Evolutionary conservation across 495 filamentous ascomycete species (phyloP), one percentile per base, ranked within the genome.

Genomic region (Podospora bellae-mahoneyi): DNA sequence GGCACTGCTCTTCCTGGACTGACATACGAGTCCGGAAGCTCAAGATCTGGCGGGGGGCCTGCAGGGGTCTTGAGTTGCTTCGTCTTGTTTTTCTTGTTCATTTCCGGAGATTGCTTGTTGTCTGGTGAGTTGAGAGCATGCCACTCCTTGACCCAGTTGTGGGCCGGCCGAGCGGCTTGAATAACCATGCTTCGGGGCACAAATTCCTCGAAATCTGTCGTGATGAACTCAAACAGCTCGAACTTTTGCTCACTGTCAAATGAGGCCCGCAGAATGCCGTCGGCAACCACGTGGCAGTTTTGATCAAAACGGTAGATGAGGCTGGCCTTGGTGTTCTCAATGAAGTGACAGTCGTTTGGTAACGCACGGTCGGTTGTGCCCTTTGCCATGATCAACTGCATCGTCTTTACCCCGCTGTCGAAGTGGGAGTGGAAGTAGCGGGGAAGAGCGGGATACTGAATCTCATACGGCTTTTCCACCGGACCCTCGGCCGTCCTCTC

Each of bases 381-480:
- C 67, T 81, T 84, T 65, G 88, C 86, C 62, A 93, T 80, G 19
- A 91, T 83, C 81, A 96, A 85, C 74, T 95, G 92, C 62, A 97
- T 91, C 23, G 85, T 88, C 60, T 84, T 85, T 53, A 96, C 87
- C 5, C 92, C 92, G 65, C 90, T 94, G n/a, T 89, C 88, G 71
- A 91, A 96, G 69, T 94, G 90, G 0, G 89, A 92, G 62, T 88
- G 81, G 75, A 94, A 96, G 71, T 91, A 96, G 61, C 92, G 88
- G 18, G 93, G 84, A 20, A 97, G 78, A 1, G 90, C 88, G 7
- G 91, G 84, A 34, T 86, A 89, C 2, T 87, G 83, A 57, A 97
- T 91, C 71, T 94, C 92, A 66, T 90, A 95, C 64, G 89, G 86
- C 76, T 95, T 96, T 39, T 78, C 79, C 16, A 80, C 79, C 19